Conservation (phyloP, 2,329 filamentous ascomycete species). For the Aspergillus ruber region DNA sequence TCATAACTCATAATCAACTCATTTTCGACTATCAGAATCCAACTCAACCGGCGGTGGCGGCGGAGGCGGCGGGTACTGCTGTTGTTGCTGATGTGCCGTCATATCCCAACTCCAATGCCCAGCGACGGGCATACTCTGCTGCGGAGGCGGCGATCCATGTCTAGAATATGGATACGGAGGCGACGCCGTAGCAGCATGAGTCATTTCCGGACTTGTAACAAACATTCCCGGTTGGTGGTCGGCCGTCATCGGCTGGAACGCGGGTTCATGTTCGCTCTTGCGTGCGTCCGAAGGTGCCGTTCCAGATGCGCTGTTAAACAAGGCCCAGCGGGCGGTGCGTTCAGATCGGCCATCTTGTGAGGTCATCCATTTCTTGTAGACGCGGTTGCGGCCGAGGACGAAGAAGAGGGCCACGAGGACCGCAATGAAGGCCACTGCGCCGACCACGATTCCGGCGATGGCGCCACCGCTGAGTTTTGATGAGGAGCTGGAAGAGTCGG, state of each 20-base stretch:
- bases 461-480: conserved; percentile 39
- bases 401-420: conserved; percentile 41
- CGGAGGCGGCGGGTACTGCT: neutral
- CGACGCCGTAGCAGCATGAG: neutral
- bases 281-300: conserved; percentile 2
- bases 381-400: conserved; percentile 28
- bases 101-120: neutral
- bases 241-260: neutral
- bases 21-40: neutral
- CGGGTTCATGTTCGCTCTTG: conserved; percentile 8
- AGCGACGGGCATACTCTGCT: neutral
- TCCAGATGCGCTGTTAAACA: conserved; percentile 13
- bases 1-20: no score
- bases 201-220: neutral
- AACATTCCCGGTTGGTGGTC: neutral
- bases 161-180: neutral
- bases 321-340: conserved; percentile 27
- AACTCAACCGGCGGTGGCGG: neutral
- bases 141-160: neutral
- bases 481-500: conserved; percentile 7
- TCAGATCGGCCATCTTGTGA: conserved; percentile 27
- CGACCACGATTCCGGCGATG: conserved; percentile 56
- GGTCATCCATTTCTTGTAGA: conserved; percentile 29
- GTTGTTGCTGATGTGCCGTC: neutral
- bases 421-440: conserved; percentile 41